These are phyloP conservation scores for Leccinum subtestaceum DNA, from an alignment of 768 basidiomycete genomes.

Conservation along the genomic window DNA sequence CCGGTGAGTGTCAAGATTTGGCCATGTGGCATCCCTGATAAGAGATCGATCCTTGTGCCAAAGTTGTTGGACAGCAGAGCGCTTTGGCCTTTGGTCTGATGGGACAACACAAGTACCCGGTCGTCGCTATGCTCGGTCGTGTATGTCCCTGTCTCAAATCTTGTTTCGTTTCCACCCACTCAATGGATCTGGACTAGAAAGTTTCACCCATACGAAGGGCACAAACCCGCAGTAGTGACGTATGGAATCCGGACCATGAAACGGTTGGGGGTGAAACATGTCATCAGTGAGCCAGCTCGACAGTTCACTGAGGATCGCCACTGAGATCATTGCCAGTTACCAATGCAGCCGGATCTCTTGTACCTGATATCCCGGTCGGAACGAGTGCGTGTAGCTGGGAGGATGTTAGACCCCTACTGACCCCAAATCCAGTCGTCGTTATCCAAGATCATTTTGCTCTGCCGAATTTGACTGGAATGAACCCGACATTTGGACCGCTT, in stretches of 20 bases:
- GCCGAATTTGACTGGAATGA: conserved; percentile 72
- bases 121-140: conserved; percentile 87
- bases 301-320: background rate
- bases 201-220: conserved; percentile 89
- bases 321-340: conserved; percentile 53
- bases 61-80: conserved; percentile 82
- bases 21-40: background rate
- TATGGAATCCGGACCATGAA: conserved; percentile 83
- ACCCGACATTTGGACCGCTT: conserved; percentile 75
- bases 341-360: conserved; percentile 84
- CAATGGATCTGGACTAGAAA: conserved; percentile 28
- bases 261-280: conserved; percentile 65
- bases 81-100: conserved; percentile 77
- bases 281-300: conserved; percentile 59
- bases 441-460: conserved; percentile 83
- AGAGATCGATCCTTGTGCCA: background rate
- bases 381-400: conserved; percentile 55
- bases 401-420: conserved; percentile 9
- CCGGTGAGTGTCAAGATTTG: conserved; percentile 46
- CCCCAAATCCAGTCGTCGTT: conserved; percentile 58
- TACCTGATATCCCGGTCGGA: conserved; percentile 69
- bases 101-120: conserved; percentile 65
- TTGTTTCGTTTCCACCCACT: background rate
- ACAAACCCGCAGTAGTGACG: conserved; percentile 62
- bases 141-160: conserved; percentile 38